Evolutionary conservation across 2,329 filamentous ascomycete genomes (phyloP).

Genomic region (Fusarium anthophilum): DNA sequence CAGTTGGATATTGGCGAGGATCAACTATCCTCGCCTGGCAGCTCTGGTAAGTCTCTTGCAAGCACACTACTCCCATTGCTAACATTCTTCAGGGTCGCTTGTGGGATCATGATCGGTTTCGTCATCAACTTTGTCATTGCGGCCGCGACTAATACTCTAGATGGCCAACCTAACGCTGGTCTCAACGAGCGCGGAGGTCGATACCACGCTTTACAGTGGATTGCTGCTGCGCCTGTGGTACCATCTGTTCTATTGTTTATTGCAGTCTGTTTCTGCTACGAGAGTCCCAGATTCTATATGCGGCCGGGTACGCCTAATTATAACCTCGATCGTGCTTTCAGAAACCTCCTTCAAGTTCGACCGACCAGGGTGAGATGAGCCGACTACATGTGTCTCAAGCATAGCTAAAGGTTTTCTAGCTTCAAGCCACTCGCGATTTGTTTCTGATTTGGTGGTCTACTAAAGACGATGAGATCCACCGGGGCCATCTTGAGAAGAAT

Average conservation of each 20-base stretch:
- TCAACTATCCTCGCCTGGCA: conserved; percentile 60
- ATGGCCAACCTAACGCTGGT: neutral
- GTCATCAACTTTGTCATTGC: conserved; percentile 34
- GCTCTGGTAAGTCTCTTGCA: conserved; percentile 48
- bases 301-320: conserved; percentile 45
- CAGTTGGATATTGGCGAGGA: conserved; percentile 58
- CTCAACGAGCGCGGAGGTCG: neutral
- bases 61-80: neutral
- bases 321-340: conserved; percentile 47
- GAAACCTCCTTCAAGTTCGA: conserved; percentile 46
- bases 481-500: neutral
- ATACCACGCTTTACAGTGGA: conserved; percentile 41
- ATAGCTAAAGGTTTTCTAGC: conserved; percentile 28
- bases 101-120: conserved; percentile 40
- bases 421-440: conserved; percentile 51
- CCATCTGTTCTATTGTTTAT: conserved; percentile 48
- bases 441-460: conserved; percentile 46
- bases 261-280: conserved; percentile 50
- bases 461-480: neutral
- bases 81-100: conserved; percentile 30
- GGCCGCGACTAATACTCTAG: neutral
- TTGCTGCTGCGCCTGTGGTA: conserved; percentile 49
- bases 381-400: rapidly evolving
- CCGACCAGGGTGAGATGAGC: conserved; percentile 35
- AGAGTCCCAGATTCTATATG: conserved; percentile 54